phyloP scores from a whole-genome alignment of 345 rosid species.

The Camelina hispida region DNA sequence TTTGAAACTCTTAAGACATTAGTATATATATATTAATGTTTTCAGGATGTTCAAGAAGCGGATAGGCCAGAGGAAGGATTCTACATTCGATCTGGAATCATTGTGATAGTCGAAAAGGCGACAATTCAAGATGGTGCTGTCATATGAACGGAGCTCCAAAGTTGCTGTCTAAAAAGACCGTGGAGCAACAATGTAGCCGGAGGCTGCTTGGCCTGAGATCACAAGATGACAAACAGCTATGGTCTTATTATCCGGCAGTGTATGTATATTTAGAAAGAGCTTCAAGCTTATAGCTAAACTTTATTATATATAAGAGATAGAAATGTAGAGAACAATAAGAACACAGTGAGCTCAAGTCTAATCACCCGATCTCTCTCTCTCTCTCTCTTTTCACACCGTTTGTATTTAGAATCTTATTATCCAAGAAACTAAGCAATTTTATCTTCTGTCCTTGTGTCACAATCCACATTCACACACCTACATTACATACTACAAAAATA shows the following conservation, averaged over 20 bases:
- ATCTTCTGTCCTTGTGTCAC: too few species aligned
- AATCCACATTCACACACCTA: too few species aligned
- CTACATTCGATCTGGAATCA: slow-evolving; percentile 85
- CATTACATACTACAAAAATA: too few species aligned
- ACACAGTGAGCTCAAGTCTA: neutral
- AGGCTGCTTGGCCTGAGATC: neutral
- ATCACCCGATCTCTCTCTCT: neutral
- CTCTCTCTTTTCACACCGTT: neutral
- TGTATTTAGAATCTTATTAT: slow-evolving; percentile 8
- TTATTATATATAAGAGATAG: slow-evolving; percentile 11
- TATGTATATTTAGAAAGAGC: neutral
- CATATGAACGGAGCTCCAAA: slow-evolving; percentile 46
- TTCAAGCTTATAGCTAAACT: slow-evolving; percentile 19
- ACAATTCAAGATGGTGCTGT: slow-evolving; percentile 66
- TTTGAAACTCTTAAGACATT: neutral
- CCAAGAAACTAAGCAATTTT: too few species aligned
- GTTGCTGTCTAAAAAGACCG: neutral
- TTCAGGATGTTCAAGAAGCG: slow-evolving; percentile 78
- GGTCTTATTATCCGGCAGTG: slow-evolving; percentile 13
- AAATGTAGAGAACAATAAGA: slow-evolving; percentile 20
- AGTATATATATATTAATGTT: neutral
- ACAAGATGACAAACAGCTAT: slow-evolving; percentile 9
- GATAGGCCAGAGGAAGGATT: slow-evolving; percentile 81
- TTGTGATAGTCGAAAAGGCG: slow-evolving; percentile 65
- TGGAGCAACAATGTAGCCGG: slow-evolving; percentile 8